phyloP scores from a whole-genome alignment of 306 rosid species.

The Echinosophora koreensis region DNA sequence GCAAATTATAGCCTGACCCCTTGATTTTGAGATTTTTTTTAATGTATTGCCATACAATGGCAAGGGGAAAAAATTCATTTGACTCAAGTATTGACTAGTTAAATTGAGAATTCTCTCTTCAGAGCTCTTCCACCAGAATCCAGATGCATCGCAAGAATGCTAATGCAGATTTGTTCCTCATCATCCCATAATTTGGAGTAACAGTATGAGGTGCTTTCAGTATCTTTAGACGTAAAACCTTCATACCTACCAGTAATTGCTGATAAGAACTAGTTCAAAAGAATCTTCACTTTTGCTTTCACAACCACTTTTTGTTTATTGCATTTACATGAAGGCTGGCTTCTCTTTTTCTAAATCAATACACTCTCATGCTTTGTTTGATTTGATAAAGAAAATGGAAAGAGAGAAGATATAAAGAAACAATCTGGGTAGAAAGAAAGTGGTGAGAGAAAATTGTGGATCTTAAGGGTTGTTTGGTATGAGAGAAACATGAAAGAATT shows the following conservation, averaged over 20 bases:
- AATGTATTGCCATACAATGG: slow-evolving; percentile 43
- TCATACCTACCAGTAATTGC: slow-evolving; percentile 49
- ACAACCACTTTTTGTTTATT: slow-evolving; percentile 21
- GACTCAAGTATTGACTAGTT: slow-evolving; percentile 52
- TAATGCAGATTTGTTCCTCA: slow-evolving; percentile 50
- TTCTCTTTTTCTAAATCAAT: slow-evolving; percentile 13
- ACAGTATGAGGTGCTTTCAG: slow-evolving; percentile 65
- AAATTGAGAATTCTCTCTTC: slow-evolving; percentile 61
- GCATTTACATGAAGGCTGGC: slow-evolving; percentile 41
- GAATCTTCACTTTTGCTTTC: slow-evolving; percentile 25
- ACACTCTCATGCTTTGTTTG: background rate
- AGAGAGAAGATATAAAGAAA: too few species aligned
- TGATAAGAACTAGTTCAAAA: slow-evolving; percentile 42
- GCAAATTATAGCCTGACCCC: slow-evolving; percentile 23
- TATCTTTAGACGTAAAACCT: slow-evolving; percentile 60
- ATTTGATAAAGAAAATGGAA: too few species aligned
- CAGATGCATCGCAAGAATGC: slow-evolving; percentile 60
- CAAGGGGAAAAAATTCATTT: slow-evolving; percentile 46
- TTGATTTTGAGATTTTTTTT: slow-evolving; percentile 42
- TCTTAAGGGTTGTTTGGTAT: too few species aligned
- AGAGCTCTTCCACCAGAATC: slow-evolving; percentile 57
- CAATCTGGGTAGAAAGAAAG: too few species aligned
- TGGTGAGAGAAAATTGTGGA: too few species aligned
- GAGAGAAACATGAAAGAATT: too few species aligned
- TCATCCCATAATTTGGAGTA: slow-evolving; percentile 56